A percentile compares a stretch with the other conserved stretches of the same genome.
Conservation (phyloP, 805 yeast species). For the Metschnikowia amazonensis region DNA sequence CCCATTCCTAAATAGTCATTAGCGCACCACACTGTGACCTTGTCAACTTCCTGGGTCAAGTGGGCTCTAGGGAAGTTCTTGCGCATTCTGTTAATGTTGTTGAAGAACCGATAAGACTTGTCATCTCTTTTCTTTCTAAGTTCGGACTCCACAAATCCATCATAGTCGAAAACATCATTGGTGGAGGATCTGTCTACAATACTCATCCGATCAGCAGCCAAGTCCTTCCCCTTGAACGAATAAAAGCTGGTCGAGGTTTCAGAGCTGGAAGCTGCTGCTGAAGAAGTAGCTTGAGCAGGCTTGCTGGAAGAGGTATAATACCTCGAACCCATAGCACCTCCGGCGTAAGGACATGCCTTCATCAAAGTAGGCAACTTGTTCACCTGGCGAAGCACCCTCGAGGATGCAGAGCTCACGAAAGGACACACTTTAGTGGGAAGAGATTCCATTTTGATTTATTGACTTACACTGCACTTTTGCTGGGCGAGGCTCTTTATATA, state of each 20-base stretch:
- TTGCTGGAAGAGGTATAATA: constrained; percentile 47
- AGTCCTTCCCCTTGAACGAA: constrained; percentile 26
- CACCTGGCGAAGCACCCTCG: constrained; percentile 56
- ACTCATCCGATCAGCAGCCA: constrained; percentile 24
- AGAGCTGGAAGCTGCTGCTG: constrained; percentile 28
- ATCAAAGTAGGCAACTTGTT: constrained; percentile 43
- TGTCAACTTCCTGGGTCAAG: constrained; percentile 65
- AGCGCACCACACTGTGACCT: constrained; percentile 98
- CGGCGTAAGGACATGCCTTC: constrained; percentile 85
- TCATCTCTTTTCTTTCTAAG: constrained; percentile 73
- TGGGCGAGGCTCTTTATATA: neutral
- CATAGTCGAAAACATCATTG: constrained; percentile 63
- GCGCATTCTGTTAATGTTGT: constrained; percentile 95
- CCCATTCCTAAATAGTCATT: constrained; percentile 98
- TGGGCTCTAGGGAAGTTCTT: constrained; percentile 93
- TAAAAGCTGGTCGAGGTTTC: constrained; percentile 30
- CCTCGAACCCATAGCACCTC: constrained; percentile 59
- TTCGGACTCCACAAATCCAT: constrained; percentile 63
- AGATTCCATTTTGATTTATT: constrained; percentile 59
- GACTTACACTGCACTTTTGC: neutral
- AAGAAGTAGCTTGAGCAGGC: constrained; percentile 43
- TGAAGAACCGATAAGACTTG: constrained; percentile 92
- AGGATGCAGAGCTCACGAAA: constrained; percentile 62
- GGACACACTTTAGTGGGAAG: constrained; percentile 81
- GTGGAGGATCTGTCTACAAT: constrained; percentile 32